Evolutionary conservation across 139 green algal genomes (phyloP), one percentile per base, ranked within the genome.

Genomic region (Picochlorum sp.): DNA sequence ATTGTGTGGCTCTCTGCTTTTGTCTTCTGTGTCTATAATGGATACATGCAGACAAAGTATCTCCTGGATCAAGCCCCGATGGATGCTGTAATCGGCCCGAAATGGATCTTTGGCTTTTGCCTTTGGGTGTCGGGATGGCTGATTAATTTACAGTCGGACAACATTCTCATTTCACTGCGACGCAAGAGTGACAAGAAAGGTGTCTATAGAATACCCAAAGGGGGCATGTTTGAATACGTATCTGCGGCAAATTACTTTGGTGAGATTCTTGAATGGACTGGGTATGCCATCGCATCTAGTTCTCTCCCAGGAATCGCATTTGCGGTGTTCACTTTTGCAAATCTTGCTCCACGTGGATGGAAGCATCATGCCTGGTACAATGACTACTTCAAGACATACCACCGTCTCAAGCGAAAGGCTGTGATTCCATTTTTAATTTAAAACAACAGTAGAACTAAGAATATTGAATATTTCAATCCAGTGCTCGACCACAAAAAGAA

Each of bases 241-340:
- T 90, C 83, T 5, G 81, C 74, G 1, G 86, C 77, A 13, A 94
- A 94, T 66, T 92, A 88, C 41, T 70, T 77, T 23, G 80, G 77
- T 10, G 86, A 94, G 73, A 83, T 84, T 0, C 1, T 83, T 6
- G 85, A 92, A 73, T 92, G 85, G 85, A 20, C 49, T 2, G 81
- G 83, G 4, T 89, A 64, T 16, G 82, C 83, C 0, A 15, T 86
- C 16, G 83, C 85, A 1, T 54, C 45, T 21, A 18, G 65, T 6
- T 68, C 61, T 0, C 73, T 83, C 23, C 65, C 78, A 1, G 71
- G 76, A 1, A 47, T 66, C 2, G 77, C 85, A 7, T 93, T 93
- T 73, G 79, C 81, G 1, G 7, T 82, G 18, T 88, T 87, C 71
- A 86, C 81, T 0, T 74, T 83, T 23, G 76, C 60, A 65, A 91